Conservation (phyloP, 148 eudicot species). For the Selenicereus undatus region DNA sequence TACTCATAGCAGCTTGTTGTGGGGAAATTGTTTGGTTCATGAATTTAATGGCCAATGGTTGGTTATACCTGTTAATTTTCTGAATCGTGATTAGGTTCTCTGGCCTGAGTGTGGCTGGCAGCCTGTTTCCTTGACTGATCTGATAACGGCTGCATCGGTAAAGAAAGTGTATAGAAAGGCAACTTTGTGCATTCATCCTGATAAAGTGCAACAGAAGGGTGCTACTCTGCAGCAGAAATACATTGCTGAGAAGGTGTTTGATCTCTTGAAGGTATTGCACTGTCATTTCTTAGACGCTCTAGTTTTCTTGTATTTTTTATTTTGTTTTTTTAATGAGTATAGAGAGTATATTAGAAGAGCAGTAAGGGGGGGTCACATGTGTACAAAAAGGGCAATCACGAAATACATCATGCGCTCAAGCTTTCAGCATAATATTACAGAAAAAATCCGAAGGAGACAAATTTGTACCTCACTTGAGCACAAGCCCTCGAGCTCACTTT, state of each 20-base stretch:
- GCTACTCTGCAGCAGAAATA: conserved; percentile 94
- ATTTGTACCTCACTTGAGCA: too few species aligned
- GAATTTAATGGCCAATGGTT: neutral
- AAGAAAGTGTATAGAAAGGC: conserved; percentile 94
- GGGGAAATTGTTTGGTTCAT: neutral
- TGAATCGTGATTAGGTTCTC: conserved; percentile 57
- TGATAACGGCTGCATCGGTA: conserved; percentile 78
- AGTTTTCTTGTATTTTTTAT: neutral
- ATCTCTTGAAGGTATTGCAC: conserved; percentile 73
- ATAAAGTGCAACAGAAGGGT: conserved; percentile 99
- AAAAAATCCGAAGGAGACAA: too few species aligned
- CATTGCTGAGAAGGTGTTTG: conserved; percentile 97
- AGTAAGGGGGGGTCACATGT: too few species aligned
- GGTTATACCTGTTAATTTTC: conserved; percentile 14
- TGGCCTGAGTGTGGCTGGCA: conserved; percentile 99
- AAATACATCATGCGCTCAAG: too few species aligned
- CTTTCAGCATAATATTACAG: too few species aligned
- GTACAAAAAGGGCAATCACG: too few species aligned
- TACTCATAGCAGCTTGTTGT: neutral
- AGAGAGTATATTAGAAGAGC: too few species aligned
- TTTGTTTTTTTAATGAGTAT: neutral
- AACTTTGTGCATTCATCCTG: conserved; percentile 97
- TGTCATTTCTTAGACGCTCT: neutral
- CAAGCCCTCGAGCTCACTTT: too few species aligned
- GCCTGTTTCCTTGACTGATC: conserved; percentile 95